Evolutionary conservation across 805 yeast genomes (phyloP).

Genomic region (Ogataea minuta): DNA sequence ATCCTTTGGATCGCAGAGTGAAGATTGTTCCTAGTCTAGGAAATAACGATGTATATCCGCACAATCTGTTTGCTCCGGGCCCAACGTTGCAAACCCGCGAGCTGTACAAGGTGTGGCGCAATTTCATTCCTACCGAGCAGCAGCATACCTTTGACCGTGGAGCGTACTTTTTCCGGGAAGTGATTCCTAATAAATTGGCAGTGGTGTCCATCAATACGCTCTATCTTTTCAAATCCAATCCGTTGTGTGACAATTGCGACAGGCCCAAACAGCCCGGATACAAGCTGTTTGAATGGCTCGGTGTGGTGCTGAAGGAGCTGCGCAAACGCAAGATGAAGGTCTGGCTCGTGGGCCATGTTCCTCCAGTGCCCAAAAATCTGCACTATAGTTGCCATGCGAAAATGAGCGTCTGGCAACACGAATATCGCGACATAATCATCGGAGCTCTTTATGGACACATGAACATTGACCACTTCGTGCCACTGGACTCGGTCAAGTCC

Average conservation of each 20-base stretch:
- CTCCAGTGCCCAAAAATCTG: conserved; percentile 76
- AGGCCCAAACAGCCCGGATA: conserved; percentile 75
- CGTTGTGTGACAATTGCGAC: conserved; percentile 80
- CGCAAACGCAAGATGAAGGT: conserved; percentile 75
- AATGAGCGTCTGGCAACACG: conserved; percentile 77
- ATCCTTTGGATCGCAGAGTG: conserved; percentile 32
- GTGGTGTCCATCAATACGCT: conserved; percentile 76
- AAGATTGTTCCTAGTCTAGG: conserved; percentile 72
- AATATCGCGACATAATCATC: conserved; percentile 76
- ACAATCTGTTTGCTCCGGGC: conserved; percentile 79
- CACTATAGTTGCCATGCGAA: conserved; percentile 73
- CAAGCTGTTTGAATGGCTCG: conserved; percentile 73
- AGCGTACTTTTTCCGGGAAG: conserved; percentile 71
- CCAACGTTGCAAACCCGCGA: conserved; percentile 87
- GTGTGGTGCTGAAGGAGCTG: conserved; percentile 68
- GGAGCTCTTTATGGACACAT: conserved; percentile 88
- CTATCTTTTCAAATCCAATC: conserved; percentile 72
- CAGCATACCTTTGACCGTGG: conserved; percentile 71
- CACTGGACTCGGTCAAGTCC: conserved; percentile 69
- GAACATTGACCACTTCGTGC: conserved; percentile 85
- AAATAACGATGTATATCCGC: conserved; percentile 88
- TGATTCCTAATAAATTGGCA: conserved; percentile 77
- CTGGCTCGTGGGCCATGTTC: conserved; percentile 88
- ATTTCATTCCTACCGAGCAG: conserved; percentile 74
- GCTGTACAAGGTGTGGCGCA: conserved; percentile 68